These are phyloP conservation scores for Trametes coccinea DNA, from an alignment of 768 basidiomycete species.

Conservation along the genomic window DNA sequence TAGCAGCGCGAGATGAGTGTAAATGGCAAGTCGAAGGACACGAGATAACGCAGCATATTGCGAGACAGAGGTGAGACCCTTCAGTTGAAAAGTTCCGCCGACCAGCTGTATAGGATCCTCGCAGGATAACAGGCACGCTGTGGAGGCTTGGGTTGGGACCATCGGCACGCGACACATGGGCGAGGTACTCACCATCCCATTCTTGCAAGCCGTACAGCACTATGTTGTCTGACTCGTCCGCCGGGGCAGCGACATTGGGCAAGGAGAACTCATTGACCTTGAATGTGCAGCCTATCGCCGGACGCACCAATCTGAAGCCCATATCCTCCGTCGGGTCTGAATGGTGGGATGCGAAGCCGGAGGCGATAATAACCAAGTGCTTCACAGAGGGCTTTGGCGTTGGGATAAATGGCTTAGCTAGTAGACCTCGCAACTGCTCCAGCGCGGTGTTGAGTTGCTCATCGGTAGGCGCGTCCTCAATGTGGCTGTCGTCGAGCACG, in stretches of 20 bases:
- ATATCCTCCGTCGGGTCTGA: constrained; percentile 39
- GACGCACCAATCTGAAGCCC: constrained; percentile 22
- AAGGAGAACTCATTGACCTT: constrained; percentile 29
- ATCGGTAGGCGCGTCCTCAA: constrained; percentile 7
- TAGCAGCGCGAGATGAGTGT: constrained; percentile 55
- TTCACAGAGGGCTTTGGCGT: constrained; percentile 36
- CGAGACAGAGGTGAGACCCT: constrained; percentile 42
- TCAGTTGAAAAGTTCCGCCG: constrained; percentile 63
- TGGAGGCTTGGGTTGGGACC: background rate
- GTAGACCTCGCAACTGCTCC: constrained; percentile 30
- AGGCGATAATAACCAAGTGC: constrained; percentile 55
- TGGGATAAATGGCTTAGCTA: constrained; percentile 30
- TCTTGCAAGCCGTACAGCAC: constrained; percentile 54
- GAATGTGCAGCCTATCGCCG: constrained; percentile 47
- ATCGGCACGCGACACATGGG: background rate
- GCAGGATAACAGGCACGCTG: constrained; percentile 15
- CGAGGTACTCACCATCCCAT: constrained; percentile 46
- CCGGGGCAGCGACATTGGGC: background rate
- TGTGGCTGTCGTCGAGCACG: constrained; percentile 12
- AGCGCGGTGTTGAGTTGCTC: constrained; percentile 19
- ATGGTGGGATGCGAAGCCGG: constrained; percentile 33
- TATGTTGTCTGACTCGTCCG: constrained; percentile 17
- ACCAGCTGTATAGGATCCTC: constrained; percentile 43
- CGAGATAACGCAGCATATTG: constrained; percentile 48
- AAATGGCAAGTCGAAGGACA: constrained; percentile 53